Conservation (phyloP, 116 monocot genomes). For the Papilionanthe hybrid region DNA sequence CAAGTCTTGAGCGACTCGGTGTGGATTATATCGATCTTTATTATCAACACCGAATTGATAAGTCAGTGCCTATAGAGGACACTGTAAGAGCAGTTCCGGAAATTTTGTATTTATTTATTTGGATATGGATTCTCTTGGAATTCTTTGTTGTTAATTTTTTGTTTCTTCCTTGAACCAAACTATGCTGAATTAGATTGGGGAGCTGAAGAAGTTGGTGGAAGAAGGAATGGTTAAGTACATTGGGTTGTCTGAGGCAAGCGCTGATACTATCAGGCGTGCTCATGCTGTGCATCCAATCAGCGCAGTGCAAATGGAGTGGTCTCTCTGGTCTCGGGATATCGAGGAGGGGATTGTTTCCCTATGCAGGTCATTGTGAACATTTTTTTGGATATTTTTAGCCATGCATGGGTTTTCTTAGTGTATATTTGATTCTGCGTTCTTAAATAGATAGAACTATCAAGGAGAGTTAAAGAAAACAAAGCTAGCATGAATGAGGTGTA, state of each 20-base stretch:
- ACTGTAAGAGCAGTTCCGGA: constrained; percentile 16
- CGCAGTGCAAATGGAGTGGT: constrained; percentile 57
- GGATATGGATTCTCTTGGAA: not conserved
- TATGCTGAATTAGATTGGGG: constrained; percentile 25
- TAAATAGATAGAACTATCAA: not conserved
- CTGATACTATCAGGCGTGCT: constrained; percentile 47
- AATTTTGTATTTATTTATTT: not conserved
- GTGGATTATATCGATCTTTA: constrained; percentile 55
- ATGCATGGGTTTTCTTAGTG: not conserved
- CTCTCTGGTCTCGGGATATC: constrained; percentile 54
- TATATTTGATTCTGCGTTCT: not conserved
- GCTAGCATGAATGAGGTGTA: not conserved
- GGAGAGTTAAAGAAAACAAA: not conserved
- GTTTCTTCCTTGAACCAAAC: not conserved
- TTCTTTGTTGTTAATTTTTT: not conserved
- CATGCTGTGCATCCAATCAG: constrained; percentile 48
- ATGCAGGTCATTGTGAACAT: constrained; percentile 36
- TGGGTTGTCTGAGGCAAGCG: constrained; percentile 46
- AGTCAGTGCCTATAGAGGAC: constrained; percentile 41
- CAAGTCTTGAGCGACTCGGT: constrained; percentile 40
- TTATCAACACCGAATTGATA: constrained; percentile 46
- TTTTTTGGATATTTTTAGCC: not conserved
- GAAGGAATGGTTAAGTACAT: constrained; percentile 61
- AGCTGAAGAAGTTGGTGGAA: constrained; percentile 50
- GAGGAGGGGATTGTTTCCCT: constrained; percentile 44